phyloP scores from a whole-genome alignment of 2,329 filamentous ascomycete genomes.

The Neonectria hederae region DNA sequence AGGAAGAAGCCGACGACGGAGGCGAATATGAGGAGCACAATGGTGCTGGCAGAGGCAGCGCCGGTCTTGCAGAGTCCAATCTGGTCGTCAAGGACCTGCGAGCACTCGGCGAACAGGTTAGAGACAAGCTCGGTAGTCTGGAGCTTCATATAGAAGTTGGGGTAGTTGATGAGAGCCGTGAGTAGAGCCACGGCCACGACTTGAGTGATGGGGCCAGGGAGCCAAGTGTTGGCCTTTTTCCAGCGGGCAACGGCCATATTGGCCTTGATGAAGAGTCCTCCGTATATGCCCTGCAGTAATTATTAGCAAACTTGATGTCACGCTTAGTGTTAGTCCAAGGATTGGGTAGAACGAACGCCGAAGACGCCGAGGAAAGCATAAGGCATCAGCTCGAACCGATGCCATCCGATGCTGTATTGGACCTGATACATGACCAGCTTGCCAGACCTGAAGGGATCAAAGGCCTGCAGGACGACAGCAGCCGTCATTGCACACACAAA shows the following conservation, averaged over 20 bases:
- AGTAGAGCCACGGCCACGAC: constrained; percentile 82
- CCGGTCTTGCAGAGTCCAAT: constrained; percentile 92
- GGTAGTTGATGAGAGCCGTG: constrained; percentile 91
- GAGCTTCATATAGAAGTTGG: constrained; percentile 94
- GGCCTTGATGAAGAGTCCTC: constrained; percentile 91
- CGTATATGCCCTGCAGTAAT: constrained; percentile 77
- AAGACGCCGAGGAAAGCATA: constrained; percentile 87
- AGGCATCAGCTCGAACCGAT: constrained; percentile 91
- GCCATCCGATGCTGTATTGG: constrained; percentile 90
- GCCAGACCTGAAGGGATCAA: constrained; percentile 94
- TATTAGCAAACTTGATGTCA: constrained; percentile 19
- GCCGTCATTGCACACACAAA: constrained; percentile 99
- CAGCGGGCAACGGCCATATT: constrained; percentile 89
- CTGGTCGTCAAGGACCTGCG: constrained; percentile 81
- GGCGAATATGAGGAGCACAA: constrained; percentile 84
- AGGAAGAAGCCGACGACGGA: constrained; percentile 86
- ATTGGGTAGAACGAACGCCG: constrained; percentile 60
- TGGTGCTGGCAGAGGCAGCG: constrained; percentile 81
- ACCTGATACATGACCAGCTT: constrained; percentile 97
- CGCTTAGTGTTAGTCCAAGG: background rate
- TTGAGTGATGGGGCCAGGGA: constrained; percentile 80
- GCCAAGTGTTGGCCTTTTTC: constrained; percentile 73
- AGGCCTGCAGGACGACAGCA: constrained; percentile 88
- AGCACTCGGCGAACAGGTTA: constrained; percentile 91
- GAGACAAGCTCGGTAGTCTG: constrained; percentile 93